Base-by-base conservation (phyloP, 495 filamentous ascomycete species). In the Xylaria flabelliformis region DNA sequence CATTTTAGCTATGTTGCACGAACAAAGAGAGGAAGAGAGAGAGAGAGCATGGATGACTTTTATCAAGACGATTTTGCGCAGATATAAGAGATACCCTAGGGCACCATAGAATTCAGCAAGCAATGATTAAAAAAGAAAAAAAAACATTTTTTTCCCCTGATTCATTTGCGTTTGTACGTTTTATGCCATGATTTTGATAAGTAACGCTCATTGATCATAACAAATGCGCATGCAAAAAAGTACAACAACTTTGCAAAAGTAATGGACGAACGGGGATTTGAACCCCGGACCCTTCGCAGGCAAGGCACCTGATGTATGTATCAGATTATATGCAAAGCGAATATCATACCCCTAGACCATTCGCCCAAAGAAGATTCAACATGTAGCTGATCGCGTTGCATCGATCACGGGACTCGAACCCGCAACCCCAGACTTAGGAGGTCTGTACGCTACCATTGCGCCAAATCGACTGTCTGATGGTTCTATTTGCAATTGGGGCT, bases 401-500 rank as follows among this genome's bases (percentile, higher is more conserved):
- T 64, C 69, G 69, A 72, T 61, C 69, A 71, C 62, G 69, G 69
- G 69, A 71, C 69, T 71, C 69, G 69, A 71, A 71, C 69, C 70
- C 70, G 63, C 70, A 72, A 72, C 70, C 63, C 63, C 26, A 61
- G 51, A 61, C 70, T 72, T 72, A 72, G 62, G 70, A 67, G 63
- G 70, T 61, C 51, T 61, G 39, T 61, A 61, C 70, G 63, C 70
- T 67, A 72, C 70, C 70, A 72, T 72, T 72, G 63, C 63, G 70
- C 63, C 63, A 72, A 72, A 63, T 63, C 58, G 59, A 53, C 67
- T 1, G 10, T 3, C 12, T 56, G 53, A 8, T 0, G 29, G 3
- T 4, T 6, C 24, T 4, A 0, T 26, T 1, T 15, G 4, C 5
- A 32, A 26, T 12, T 56, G 26, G 24, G 12, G 26, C 4, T 12